Conservation (phyloP, 306 rosid genomes). For the Vicia villosa region DNA sequence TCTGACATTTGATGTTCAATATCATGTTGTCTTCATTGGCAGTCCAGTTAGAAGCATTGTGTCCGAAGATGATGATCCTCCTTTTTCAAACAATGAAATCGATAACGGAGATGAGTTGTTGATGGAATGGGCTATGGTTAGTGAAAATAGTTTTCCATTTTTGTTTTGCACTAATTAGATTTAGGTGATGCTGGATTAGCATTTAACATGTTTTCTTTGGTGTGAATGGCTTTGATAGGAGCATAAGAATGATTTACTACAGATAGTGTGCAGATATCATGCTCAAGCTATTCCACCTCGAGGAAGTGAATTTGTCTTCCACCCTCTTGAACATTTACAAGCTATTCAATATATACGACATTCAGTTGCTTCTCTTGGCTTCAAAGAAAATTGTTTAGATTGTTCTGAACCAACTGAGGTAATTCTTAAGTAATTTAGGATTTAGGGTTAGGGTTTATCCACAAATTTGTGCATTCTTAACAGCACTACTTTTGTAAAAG, state of each 20-base stretch:
- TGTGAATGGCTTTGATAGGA: conserved; percentile 58
- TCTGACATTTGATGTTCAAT: conserved; percentile 35
- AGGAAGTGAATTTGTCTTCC: conserved; percentile 72
- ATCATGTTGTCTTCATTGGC: conserved; percentile 65
- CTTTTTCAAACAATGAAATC: conserved; percentile 56
- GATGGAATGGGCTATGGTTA: conserved; percentile 93
- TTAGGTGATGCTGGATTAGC: conserved; percentile 37
- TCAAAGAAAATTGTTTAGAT: conserved; percentile 48
- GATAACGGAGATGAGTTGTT: conserved; percentile 59
- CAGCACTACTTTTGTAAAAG: conserved; percentile 46
- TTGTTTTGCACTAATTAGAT: conserved; percentile 28
- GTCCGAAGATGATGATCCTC: conserved; percentile 81
- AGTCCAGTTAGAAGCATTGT: conserved; percentile 91
- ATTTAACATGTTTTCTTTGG: conserved; percentile 35
- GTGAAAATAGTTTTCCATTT: conserved; percentile 47
- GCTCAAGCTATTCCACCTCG: conserved; percentile 64
- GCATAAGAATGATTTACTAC: conserved; percentile 78
- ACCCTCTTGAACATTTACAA: conserved; percentile 93
- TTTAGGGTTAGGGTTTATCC: conserved; percentile 9
- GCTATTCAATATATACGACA: conserved; percentile 70
- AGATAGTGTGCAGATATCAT: conserved; percentile 84
- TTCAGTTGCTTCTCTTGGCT: conserved; percentile 65
- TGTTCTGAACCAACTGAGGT: conserved; percentile 61
- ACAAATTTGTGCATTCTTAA: conserved; percentile 27
- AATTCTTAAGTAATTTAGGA: conserved; percentile 40